A percentile compares a stretch with the other conserved stretches of the same genome.
Conservation (phyloP, 345 rosid species). For the Camelina hispida region DNA sequence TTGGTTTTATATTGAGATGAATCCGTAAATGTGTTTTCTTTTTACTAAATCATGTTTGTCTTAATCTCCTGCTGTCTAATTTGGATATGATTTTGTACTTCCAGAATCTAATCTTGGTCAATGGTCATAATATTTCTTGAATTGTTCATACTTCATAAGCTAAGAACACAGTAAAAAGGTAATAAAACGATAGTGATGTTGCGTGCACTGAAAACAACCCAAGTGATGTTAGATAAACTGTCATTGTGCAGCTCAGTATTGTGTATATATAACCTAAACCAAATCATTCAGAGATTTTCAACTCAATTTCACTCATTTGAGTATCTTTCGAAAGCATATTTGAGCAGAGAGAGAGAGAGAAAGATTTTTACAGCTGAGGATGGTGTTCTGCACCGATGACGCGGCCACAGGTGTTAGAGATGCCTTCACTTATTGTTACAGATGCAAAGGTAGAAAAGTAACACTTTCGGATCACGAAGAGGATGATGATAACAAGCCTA, state of each 20-base stretch:
- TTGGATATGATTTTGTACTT: conserved; percentile 1
- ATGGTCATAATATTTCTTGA: conserved; percentile 12
- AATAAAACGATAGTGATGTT: conserved; percentile 12
- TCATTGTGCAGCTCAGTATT: conserved; percentile 23
- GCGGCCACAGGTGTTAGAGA: conserved; percentile 32
- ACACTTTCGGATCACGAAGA: conserved; percentile 22
- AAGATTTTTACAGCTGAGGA: conserved; percentile 21
- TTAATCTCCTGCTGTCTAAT: background rate
- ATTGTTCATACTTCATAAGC: conserved; percentile 3
- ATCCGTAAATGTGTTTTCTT: background rate
- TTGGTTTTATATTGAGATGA: background rate
- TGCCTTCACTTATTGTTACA: conserved; percentile 35
- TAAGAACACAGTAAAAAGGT: conserved; percentile 19
- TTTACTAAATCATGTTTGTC: background rate
- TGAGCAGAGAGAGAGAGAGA: background rate
- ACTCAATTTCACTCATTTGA: conserved; percentile 10
- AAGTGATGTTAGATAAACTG: conserved; percentile 44
- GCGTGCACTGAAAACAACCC: conserved; percentile 37
- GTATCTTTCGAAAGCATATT: background rate
- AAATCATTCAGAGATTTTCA: background rate
- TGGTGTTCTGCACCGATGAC: conserved; percentile 40
- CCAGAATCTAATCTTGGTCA: background rate
- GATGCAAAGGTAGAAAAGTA: conserved; percentile 37
- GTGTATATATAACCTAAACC: conserved; percentile 9
- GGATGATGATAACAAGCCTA: conserved; percentile 20